These are phyloP conservation scores for Fusarium sp. DNA, from an alignment of 2,329 filamentous ascomycete species.

Conservation along the genomic window DNA sequence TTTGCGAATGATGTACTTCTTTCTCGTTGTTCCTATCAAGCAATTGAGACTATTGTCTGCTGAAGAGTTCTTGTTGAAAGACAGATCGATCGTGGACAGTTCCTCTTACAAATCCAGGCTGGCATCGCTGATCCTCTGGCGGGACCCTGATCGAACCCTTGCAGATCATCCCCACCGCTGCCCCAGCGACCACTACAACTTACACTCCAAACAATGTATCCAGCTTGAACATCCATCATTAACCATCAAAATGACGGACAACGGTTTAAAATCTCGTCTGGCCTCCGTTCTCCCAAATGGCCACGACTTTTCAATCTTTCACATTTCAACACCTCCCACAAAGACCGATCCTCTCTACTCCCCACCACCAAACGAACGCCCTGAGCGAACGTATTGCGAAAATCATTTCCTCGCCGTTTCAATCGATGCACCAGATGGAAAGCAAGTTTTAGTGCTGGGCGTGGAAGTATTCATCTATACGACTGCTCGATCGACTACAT, in stretches of 20 bases:
- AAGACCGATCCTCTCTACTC: conserved; percentile 82
- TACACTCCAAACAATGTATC: conserved; percentile 8
- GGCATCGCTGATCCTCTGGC: neutral
- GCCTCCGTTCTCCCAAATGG: conserved; percentile 66
- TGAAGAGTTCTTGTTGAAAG: neutral
- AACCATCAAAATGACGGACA: conserved; percentile 26
- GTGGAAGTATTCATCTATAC: conserved; percentile 91
- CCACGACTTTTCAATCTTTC: conserved; percentile 77
- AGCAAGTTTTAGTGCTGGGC: conserved; percentile 79
- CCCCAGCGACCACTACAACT: conserved; percentile 33
- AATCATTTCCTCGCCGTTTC: conserved; percentile 78
- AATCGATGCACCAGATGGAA: conserved; percentile 52
- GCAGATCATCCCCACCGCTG: conserved; percentile 23
- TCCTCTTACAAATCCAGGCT: neutral
- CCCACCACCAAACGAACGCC: conserved; percentile 76
- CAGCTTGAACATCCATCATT: conserved; percentile 9
- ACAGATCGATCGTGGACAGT: neutral
- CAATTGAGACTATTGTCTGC: neutral
- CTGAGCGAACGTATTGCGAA: conserved; percentile 86
- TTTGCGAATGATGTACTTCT: neutral
- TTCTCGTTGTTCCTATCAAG: neutral
- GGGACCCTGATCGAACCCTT: conserved; percentile 21
- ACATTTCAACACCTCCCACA: conserved; percentile 87
- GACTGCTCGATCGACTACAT: conserved; percentile 81
- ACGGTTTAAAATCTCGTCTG: conserved; percentile 49